A percentile compares a stretch with the other conserved stretches of the same genome.
These are phyloP conservation scores for Dalechampia spathulata DNA, from an alignment of 441 rosid genomes.

Conservation along the genomic window DNA sequence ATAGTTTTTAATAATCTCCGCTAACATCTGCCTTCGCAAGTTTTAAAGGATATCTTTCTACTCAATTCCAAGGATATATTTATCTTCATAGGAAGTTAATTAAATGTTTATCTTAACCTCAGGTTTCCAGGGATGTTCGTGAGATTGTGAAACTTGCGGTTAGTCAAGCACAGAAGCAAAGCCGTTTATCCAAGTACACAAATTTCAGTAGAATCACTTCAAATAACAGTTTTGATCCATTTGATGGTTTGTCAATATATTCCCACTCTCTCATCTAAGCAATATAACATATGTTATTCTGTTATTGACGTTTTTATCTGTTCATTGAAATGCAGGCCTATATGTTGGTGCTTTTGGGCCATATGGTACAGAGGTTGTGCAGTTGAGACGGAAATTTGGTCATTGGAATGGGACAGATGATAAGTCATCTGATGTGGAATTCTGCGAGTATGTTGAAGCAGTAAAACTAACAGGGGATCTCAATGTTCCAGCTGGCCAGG, in stretches of 20 bases:
- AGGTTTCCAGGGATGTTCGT: conserved; percentile 78
- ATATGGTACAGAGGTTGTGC: conserved; percentile 88
- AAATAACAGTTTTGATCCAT: conserved; percentile 61
- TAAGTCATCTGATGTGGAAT: conserved; percentile 54
- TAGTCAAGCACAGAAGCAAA: conserved; percentile 67
- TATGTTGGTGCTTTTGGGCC: conserved; percentile 97
- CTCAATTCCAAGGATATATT: neutral
- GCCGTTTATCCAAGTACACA: conserved; percentile 54
- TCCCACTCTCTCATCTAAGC: conserved; percentile 1
- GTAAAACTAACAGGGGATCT: conserved; percentile 89
- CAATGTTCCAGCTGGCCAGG: conserved; percentile 96
- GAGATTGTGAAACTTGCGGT: conserved; percentile 82
- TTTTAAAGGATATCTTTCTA: no score
- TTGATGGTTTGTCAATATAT: conserved; percentile 40
- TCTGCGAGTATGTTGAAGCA: conserved; percentile 88
- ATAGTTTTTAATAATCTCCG: neutral
- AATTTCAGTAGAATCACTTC: conserved; percentile 60
- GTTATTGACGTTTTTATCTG: conserved; percentile 13
- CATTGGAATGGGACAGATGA: conserved; percentile 58
- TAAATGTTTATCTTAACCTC: conserved; percentile 15
- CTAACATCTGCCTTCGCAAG: no score
- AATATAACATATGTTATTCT: neutral
- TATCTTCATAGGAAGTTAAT: conserved; percentile 11
- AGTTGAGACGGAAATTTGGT: conserved; percentile 81
- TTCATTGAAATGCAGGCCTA: conserved; percentile 48